Evolutionary conservation across 139 green algal genomes (phyloP).

Genomic region (Chlorella sp.): DNA sequence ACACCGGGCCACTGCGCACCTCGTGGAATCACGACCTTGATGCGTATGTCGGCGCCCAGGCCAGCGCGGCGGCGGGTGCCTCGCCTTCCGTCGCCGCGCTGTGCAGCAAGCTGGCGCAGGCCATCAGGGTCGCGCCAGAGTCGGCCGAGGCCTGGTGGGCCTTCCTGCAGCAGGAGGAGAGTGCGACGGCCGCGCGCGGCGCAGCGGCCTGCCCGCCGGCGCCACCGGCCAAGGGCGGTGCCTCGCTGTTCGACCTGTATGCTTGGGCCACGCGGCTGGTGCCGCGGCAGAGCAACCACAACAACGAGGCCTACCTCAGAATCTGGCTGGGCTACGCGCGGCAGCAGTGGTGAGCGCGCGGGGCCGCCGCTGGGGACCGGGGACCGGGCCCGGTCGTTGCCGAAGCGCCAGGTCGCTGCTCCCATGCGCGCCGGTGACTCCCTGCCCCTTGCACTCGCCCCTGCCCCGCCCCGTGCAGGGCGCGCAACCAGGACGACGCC

Average conservation of each 20-base stretch:
- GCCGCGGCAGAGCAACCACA: slow-evolving; percentile 56
- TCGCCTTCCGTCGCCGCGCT: not conserved
- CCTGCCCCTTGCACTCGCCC: not conserved
- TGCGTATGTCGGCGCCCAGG: not conserved
- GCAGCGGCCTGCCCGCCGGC: not conserved
- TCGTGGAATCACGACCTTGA: slow-evolving; percentile 19
- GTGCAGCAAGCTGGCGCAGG: slow-evolving; percentile 1
- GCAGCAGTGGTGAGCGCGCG: slow-evolving; percentile 65
- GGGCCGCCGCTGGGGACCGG: too few species aligned
- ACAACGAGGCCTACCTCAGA: slow-evolving; percentile 62
- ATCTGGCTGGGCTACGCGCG: slow-evolving; percentile 81
- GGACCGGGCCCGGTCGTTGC: too few species aligned
- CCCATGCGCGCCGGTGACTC: too few species aligned
- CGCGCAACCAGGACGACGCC: slow-evolving; percentile 73
- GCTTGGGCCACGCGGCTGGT: slow-evolving; percentile 70
- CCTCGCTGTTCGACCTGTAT: slow-evolving; percentile 71
- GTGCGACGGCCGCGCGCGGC: not conserved
- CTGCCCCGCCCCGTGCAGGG: not conserved
- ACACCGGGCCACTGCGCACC: not conserved
- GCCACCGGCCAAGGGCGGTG: not conserved
- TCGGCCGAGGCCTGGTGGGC: slow-evolving; percentile 57
- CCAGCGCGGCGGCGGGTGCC: not conserved
- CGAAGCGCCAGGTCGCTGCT: too few species aligned
- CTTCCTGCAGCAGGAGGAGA: slow-evolving; percentile 61
- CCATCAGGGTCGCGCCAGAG: not conserved